Evolutionary conservation across 2,329 filamentous ascomycete genomes (phyloP), one percentile per base, ranked within the genome.

Genomic region (Aspergillus vadensis): DNA sequence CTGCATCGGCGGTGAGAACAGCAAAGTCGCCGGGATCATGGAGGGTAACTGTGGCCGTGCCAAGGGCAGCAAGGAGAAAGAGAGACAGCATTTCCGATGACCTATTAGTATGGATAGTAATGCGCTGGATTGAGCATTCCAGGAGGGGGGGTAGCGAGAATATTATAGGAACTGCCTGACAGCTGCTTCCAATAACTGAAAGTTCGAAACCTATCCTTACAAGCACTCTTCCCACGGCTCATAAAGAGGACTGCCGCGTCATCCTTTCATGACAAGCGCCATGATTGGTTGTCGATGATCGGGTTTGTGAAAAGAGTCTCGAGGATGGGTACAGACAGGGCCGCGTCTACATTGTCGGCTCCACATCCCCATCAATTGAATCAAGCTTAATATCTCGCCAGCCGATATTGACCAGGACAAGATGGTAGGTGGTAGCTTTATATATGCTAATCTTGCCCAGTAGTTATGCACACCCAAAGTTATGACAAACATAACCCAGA

Each of bases 181-280:
- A 32, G 30, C 12, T 36, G 12, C 32, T 36, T 5, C 12, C 32
- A 14, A 36, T 36, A 12, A 5, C 5, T 36, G 1, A 14, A 36
- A 2, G 12, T 14, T 36, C 32, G 2, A 14, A 14, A 0, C 10
- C 0, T 1, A 36, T 1, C 5, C 12, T 5, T 5, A 12, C 41
- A 23, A 14, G 19, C 10, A 19, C 4, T 15, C 0, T 1, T n/a
- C 10, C 5, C 12, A 23, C 41, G 17, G 10, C 19, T 19, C 3
- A 23, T 12, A 10, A 5, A 14, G 10, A 23, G 10, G 12, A 3
- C 10, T 15, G 19, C 19, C 41, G 41, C 41, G 10, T 44, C 41
- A 44, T 4, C 41, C 0, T 10, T 10, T 3, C 5, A 21, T 3
- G 3, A 7, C 2, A 23, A 12, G 41, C 19, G 2, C 19, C 8